phyloP scores from a whole-genome alignment of 2,329 filamentous ascomycete species.

The Penicillium aurantiogriseum region DNA sequence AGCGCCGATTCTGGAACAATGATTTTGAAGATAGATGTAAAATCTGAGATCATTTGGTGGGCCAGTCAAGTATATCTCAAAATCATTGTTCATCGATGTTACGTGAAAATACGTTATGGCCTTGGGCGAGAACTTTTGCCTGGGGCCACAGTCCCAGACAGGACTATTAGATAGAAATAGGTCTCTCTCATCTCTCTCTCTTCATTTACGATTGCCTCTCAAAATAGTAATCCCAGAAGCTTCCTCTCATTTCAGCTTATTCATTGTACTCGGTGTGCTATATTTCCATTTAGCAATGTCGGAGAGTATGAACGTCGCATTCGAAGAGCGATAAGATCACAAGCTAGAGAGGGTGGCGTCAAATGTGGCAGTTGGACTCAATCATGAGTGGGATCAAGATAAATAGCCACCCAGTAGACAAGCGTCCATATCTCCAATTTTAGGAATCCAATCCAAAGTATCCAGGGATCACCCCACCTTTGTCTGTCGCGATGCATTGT shows the following conservation, averaged over 20 bases:
- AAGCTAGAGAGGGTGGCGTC: no score
- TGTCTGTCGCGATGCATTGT: background rate
- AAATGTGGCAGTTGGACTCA: background rate
- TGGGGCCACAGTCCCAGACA: background rate
- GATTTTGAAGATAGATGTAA: background rate
- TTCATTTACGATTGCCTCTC: background rate
- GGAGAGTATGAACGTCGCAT: background rate
- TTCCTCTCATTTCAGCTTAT: rapidly evolving
- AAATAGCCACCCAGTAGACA: background rate
- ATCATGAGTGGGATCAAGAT: background rate
- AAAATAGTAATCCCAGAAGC: rapidly evolving
- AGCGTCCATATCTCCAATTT: background rate
- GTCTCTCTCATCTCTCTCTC: background rate
- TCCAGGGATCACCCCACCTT: background rate
- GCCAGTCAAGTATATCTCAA: background rate
- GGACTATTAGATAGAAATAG: background rate
- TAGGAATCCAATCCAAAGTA: background rate
- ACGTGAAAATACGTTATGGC: background rate
- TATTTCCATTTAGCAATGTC: background rate
- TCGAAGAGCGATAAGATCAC: background rate
- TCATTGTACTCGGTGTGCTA: rapidly evolving
- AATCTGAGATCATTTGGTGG: background rate
- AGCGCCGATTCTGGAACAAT: rapidly evolving
- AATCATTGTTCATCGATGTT: background rate
- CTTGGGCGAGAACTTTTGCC: rapidly evolving